Conservation (phyloP, 2,329 filamentous ascomycete species). For the Exophiala mesophila region DNA sequence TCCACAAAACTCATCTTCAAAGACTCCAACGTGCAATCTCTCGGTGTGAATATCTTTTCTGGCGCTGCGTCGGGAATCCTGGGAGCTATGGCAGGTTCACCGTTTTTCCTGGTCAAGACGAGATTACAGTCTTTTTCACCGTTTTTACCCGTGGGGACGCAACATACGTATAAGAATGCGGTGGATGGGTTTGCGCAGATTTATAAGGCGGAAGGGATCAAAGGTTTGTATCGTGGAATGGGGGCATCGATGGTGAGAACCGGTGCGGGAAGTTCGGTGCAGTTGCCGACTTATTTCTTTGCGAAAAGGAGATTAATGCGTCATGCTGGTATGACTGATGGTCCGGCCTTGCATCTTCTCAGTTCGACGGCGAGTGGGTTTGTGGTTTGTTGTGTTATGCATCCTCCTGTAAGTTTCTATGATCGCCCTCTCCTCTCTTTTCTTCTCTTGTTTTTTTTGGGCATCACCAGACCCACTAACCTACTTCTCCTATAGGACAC, state of each 20-base stretch:
- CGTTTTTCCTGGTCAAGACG: conserved; percentile 98
- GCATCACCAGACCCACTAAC: too few relatives aligned
- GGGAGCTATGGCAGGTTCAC: conserved; percentile 86
- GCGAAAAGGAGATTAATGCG: conserved; percentile 80
- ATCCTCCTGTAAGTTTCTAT: conserved; percentile 77
- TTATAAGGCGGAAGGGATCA: conserved; percentile 68
- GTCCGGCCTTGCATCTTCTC: conserved; percentile 78
- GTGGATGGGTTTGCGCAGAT: conserved; percentile 78
- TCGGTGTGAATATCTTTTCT: conserved; percentile 89
- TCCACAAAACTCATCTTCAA: conserved; percentile 66
- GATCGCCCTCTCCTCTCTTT: too few relatives aligned
- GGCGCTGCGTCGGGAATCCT: conserved; percentile 85
- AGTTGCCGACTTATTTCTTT: conserved; percentile 96
- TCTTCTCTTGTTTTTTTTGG: too few relatives aligned
- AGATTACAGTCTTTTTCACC: conserved; percentile 90
- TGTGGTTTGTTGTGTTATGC: conserved; percentile 96
- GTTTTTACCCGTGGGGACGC: conserved; percentile 91
- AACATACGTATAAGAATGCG: conserved; percentile 85
- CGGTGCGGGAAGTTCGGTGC: conserved; percentile 90
- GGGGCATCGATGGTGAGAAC: conserved; percentile 93
- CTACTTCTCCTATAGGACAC: conserved; percentile 59
- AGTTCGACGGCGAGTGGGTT: conserved; percentile 89
- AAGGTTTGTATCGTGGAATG: conserved; percentile 83
- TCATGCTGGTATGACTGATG: conserved; percentile 85
- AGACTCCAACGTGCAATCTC: conserved; percentile 70